phyloP scores from a whole-genome alignment of 2,329 filamentous ascomycete genomes.

The Rosellinia necatrix region DNA sequence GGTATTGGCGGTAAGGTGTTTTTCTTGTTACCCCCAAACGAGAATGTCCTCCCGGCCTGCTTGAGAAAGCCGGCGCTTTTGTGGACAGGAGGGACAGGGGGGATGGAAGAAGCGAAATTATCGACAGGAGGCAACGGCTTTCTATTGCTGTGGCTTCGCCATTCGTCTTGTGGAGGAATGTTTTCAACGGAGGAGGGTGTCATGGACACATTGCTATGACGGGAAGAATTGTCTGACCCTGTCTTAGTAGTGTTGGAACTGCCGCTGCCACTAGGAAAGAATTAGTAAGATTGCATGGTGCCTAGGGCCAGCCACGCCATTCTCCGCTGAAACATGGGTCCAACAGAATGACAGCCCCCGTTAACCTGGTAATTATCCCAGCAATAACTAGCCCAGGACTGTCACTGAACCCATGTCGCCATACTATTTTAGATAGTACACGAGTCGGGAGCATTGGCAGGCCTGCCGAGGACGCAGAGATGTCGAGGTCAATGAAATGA shows the following conservation, averaged over 20 bases:
- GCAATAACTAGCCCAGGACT: not conserved
- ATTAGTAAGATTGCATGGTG: constrained; percentile 46
- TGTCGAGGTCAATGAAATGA: too few relatives aligned
- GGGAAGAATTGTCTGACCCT: constrained; percentile 63
- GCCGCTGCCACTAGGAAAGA: constrained; percentile 56
- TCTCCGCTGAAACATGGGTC: constrained; percentile 32
- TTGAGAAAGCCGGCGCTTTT: constrained; percentile 61
- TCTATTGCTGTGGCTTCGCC: constrained; percentile 46
- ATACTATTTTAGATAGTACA: not conserved
- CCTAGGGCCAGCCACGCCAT: constrained; percentile 26
- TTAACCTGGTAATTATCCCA: not conserved
- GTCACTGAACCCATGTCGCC: not conserved
- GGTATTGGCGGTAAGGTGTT: constrained; percentile 43
- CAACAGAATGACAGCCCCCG: not conserved
- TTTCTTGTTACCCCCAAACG: constrained; percentile 63
- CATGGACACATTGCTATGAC: constrained; percentile 66
- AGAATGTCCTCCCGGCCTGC: constrained; percentile 62
- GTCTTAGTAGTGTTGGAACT: constrained; percentile 66
- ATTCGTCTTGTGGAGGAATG: constrained; percentile 46
- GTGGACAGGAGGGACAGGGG: constrained; percentile 46
- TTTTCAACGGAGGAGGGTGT: constrained; percentile 61
- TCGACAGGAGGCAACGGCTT: constrained; percentile 44
- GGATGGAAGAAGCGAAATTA: constrained; percentile 32
- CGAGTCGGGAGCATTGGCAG: not conserved
- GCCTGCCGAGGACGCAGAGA: too few relatives aligned